phyloP scores from a whole-genome alignment of 1,284 basidiomycete genomes.

The Moniliophthora roreri region DNA sequence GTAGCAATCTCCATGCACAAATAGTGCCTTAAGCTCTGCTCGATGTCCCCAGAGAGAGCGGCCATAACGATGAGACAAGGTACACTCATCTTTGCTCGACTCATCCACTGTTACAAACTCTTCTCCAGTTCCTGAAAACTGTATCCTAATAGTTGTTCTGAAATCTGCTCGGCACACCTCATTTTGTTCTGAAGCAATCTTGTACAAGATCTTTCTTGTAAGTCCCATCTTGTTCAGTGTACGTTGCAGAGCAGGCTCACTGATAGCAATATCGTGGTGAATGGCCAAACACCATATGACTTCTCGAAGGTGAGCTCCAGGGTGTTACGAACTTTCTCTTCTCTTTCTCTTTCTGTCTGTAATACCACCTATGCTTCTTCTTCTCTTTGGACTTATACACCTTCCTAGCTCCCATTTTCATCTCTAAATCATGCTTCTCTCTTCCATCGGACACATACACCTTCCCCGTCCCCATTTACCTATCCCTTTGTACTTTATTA shows the following conservation, averaged over 20 bases:
- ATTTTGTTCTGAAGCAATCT: too few relatives aligned
- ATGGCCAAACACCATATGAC: slow-evolving; percentile 15
- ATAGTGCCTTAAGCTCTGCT: slow-evolving; percentile 20
- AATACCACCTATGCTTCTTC: too few relatives aligned
- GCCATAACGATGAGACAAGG: slow-evolving; percentile 3
- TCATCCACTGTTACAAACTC: slow-evolving; percentile 9
- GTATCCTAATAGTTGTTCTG: not conserved
- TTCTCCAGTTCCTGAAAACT: slow-evolving; percentile 2
- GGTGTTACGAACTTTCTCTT: too few relatives aligned
- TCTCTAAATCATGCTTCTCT: too few relatives aligned
- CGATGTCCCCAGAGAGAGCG: slow-evolving; percentile 1
- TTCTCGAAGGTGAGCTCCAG: slow-evolving; percentile 15
- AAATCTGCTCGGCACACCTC: slow-evolving; percentile 1
- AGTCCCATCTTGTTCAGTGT: slow-evolving; percentile 12
- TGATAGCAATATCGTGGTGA: slow-evolving; percentile 15
- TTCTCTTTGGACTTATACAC: too few relatives aligned
- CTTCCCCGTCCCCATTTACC: too few relatives aligned
- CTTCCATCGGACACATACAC: too few relatives aligned
- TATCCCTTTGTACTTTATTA: too few relatives aligned
- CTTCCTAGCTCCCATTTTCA: too few relatives aligned
- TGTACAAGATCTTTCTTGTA: slow-evolving; percentile 14
- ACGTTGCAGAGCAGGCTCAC: slow-evolving; percentile 9
- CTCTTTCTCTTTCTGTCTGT: too few relatives aligned
- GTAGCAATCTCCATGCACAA: slow-evolving; percentile 22
- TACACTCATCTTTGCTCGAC: too few relatives aligned